These are phyloP conservation scores for Cercospora sp. DNA, from an alignment of 2,329 filamentous ascomycete genomes.

Conservation along the genomic window DNA sequence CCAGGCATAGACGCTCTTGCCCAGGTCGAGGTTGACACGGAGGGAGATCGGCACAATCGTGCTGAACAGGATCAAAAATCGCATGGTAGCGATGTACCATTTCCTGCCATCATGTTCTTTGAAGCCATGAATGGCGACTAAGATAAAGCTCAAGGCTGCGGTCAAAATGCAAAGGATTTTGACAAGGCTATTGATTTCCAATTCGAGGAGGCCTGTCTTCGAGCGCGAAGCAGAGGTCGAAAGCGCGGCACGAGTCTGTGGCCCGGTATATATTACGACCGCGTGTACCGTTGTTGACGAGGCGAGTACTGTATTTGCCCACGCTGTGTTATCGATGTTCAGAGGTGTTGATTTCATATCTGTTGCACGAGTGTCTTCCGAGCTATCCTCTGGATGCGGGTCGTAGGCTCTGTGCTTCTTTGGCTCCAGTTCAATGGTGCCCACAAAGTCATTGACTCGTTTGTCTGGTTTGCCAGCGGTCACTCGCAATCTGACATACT, in stretches of 20 bases:
- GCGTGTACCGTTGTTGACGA: slow-evolving; percentile 87
- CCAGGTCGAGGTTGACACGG: slow-evolving; percentile 94
- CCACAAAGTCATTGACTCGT: slow-evolving; percentile 91
- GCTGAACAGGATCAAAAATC: slow-evolving; percentile 98
- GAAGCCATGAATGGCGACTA: slow-evolving; percentile 86
- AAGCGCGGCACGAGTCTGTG: slow-evolving; percentile 88
- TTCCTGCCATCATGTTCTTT: slow-evolving; percentile 56
- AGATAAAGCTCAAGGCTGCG: slow-evolving; percentile 76
- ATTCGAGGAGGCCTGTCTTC: slow-evolving; percentile 89
- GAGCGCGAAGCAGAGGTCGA: slow-evolving; percentile 90
- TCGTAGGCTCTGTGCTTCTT: slow-evolving; percentile 53
- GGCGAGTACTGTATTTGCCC: slow-evolving; percentile 96
- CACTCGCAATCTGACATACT: slow-evolving; percentile 67
- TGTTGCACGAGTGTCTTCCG: slow-evolving; percentile 6
- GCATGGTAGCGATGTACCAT: slow-evolving; percentile 99
- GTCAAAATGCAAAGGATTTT: slow-evolving; percentile 94
- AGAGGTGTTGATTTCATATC: slow-evolving; percentile 62
- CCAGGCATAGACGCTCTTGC: slow-evolving; percentile 92
- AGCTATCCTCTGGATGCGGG: slow-evolving; percentile 34
- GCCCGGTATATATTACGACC: slow-evolving; percentile 90
- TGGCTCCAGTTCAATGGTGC: slow-evolving; percentile 75
- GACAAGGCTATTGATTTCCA: slow-evolving; percentile 94
- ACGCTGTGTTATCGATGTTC: slow-evolving; percentile 95
- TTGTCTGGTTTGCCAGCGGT: slow-evolving; percentile 88
- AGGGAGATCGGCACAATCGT: slow-evolving; percentile 97